phyloP scores from a whole-genome alignment of 1,139 yeast genomes.

The Candida tetrigidarum region DNA sequence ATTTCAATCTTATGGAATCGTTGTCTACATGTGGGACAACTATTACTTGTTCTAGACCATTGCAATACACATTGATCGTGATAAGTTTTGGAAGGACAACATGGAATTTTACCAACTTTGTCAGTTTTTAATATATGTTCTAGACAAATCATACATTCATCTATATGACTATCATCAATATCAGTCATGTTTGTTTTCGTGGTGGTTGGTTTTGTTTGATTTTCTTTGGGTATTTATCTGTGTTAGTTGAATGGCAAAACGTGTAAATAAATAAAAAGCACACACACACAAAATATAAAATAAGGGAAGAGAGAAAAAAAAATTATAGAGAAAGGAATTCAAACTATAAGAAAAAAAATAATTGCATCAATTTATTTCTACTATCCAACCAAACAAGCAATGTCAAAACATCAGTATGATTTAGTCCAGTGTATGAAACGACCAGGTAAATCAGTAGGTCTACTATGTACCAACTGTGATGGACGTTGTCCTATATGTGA shows the following conservation, averaged over 20 bases:
- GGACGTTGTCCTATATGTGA: slow-evolving; percentile 94
- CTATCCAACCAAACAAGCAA: slow-evolving; percentile 23
- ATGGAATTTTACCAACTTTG: slow-evolving; percentile 37
- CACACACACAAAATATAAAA: slow-evolving; percentile 2
- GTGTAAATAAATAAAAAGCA: background rate
- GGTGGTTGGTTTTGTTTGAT: background rate
- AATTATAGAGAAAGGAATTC: too few relatives aligned
- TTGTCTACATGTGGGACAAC: slow-evolving; percentile 57
- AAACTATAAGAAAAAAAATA: slow-evolving; percentile 2
- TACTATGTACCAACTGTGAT: slow-evolving; percentile 83
- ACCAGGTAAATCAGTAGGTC: slow-evolving; percentile 75
- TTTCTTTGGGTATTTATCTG: background rate
- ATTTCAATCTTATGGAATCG: slow-evolving; percentile 34
- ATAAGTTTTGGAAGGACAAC: slow-evolving; percentile 43
- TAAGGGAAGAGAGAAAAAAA: background rate
- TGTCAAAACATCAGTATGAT: slow-evolving; percentile 94
- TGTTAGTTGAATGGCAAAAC: background rate
- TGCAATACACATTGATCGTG: slow-evolving; percentile 49
- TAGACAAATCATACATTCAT: slow-evolving; percentile 56
- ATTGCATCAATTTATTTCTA: background rate
- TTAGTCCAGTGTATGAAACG: slow-evolving; percentile 84
- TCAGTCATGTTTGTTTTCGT: background rate
- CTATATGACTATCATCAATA: slow-evolving; percentile 12
- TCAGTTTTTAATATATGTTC: slow-evolving; percentile 32
- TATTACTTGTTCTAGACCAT: slow-evolving; percentile 55